These are phyloP conservation scores for Fonsecaea erecta DNA, from an alignment of 2,329 filamentous ascomycete species.

Conservation along the genomic window DNA sequence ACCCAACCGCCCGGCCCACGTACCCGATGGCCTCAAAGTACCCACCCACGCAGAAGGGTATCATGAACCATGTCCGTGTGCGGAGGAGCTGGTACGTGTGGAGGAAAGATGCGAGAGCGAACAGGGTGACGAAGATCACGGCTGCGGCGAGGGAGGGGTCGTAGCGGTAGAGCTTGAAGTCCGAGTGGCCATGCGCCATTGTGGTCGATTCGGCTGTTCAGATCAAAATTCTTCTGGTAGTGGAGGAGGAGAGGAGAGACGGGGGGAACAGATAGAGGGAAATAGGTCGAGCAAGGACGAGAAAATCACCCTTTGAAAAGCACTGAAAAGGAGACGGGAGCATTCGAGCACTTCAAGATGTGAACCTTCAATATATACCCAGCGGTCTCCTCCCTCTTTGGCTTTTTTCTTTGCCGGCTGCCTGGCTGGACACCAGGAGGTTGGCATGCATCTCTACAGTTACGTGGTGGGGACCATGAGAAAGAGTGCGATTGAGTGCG, in stretches of 20 bases:
- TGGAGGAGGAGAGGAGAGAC: neutral
- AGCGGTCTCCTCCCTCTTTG: neutral
- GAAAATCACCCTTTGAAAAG: neutral
- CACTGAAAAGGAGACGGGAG: neutral
- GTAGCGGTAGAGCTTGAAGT: slow-evolving; percentile 40
- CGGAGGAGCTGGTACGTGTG: slow-evolving; percentile 42
- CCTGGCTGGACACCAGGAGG: neutral
- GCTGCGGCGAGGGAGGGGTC: slow-evolving; percentile 46
- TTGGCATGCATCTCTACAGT: neutral
- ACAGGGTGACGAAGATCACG: slow-evolving; percentile 44
- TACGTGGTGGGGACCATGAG: neutral
- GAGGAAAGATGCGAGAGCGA: slow-evolving; percentile 38
- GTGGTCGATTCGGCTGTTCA: neutral
- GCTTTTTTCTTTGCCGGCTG: neutral
- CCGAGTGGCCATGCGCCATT: slow-evolving; percentile 6
- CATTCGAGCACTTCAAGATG: neutral
- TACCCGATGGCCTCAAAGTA: slow-evolving; percentile 48
- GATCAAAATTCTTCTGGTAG: neutral
- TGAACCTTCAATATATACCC: neutral
- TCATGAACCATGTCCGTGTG: slow-evolving; percentile 46
- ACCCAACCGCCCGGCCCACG: slow-evolving; percentile 38
- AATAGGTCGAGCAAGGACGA: neutral
- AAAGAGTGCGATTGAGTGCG: neutral
- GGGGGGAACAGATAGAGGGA: neutral
- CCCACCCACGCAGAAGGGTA: slow-evolving; percentile 50